Evolutionary conservation across 345 rosid species (phyloP), one percentile per base, ranked within the genome.

Genomic region (Noccaea bulbosa): DNA sequence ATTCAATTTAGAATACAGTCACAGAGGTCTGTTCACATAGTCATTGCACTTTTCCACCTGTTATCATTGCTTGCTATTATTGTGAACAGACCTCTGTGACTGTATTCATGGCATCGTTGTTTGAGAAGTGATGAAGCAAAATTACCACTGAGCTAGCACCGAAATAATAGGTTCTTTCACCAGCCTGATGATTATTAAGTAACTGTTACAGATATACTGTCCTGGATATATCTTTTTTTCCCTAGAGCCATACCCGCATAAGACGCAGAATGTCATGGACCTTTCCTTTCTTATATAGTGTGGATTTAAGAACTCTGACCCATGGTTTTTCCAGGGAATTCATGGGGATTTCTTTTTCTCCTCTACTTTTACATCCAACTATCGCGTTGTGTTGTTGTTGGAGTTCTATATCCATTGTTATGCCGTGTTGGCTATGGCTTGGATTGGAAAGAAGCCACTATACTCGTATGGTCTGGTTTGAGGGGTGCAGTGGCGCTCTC

Each of bases 401-500:
- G 82, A 71, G 77, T 78, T 50, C 59, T 91, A 46, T 93, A 48
- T 72, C 91, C 94, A 30, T 72, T 89, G 51, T 79, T 93, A 65
- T 80, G 70, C 34, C 82, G 76, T 65, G 78, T 84, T 57, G 98
- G 98, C 66, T 93, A 93, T 77, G 98, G 97, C 48, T 82, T 93
- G 85, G 93, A 93, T 52, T 89, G 88, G 96, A 91, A 86, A 83
- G 98, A 93, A 88, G 88, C 90, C 45, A 64, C 56, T 35, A 86
- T 93, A 66, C 91, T 93, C 67, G 70, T 78, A 70, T 93, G 98
- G 98, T 82, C 98, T 57, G 99, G 99, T 49, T 83, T 91, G 68
- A 86, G 97, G 12, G 99, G 99, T 60, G 99, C 95, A 65, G 97
- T 93, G 78, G 96, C 97, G 5, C 77, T 93, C 39, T 78, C 99